A percentile compares a stretch with the other conserved stretches of the same genome.
Conservation (phyloP, 805 yeast species). For the Wickerhamomyces xylosicus region DNA sequence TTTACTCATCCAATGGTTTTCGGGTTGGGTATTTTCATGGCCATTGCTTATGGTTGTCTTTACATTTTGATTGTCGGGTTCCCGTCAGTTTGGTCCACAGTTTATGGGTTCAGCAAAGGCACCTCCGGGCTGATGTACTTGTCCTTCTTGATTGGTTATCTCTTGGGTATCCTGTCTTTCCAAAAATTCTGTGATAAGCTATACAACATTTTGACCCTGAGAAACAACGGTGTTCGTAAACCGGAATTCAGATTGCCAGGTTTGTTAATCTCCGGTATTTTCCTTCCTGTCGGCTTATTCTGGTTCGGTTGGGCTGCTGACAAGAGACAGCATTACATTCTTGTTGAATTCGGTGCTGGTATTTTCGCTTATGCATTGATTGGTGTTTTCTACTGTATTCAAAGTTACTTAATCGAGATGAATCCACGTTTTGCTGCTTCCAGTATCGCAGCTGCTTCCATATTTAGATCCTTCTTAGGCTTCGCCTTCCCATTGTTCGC, state of each 20-base stretch:
- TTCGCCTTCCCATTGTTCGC: constrained; percentile 64
- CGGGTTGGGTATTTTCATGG: constrained; percentile 54
- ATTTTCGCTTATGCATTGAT: constrained; percentile 51
- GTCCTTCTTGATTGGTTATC: constrained; percentile 45
- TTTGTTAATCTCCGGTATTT: constrained; percentile 36
- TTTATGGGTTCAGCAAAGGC: constrained; percentile 37
- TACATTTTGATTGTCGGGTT: constrained; percentile 53
- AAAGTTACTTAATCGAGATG: constrained; percentile 61
- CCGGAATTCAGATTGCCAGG: constrained; percentile 55
- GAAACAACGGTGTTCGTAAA: constrained; percentile 41
- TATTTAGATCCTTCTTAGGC: constrained; percentile 58
- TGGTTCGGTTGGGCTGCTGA: constrained; percentile 71
- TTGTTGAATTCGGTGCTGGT: constrained; percentile 51
- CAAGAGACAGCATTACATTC: constrained; percentile 44
- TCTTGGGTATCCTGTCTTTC: constrained; percentile 39
- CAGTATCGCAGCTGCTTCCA: constrained; percentile 59
- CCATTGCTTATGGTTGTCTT: constrained; percentile 57
- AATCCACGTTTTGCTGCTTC: constrained; percentile 60
- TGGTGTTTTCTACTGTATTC: constrained; percentile 58
- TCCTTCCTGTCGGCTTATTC: constrained; percentile 49
- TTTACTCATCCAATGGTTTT: constrained; percentile 53
- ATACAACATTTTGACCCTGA: constrained; percentile 26
- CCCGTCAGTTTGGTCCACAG: constrained; percentile 38
- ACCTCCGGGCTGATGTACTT: constrained; percentile 49
- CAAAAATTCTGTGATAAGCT: constrained; percentile 31